A percentile compares a stretch with the other conserved stretches of the same genome.
These are phyloP conservation scores for Vanderwaltozyma verrucispora DNA, from an alignment of 805 yeast species.

Conservation along the genomic window DNA sequence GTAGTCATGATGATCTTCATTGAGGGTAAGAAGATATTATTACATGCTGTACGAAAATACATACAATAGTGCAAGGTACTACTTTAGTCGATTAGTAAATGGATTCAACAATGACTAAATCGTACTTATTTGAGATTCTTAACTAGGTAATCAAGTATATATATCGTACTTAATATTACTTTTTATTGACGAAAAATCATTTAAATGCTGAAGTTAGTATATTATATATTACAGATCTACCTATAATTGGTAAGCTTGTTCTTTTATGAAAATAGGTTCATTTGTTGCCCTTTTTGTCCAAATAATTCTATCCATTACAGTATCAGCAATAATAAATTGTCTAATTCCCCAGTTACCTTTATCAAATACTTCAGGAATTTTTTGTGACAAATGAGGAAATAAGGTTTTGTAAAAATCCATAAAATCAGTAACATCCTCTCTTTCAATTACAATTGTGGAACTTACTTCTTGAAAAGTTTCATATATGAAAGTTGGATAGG, in stretches of 20 bases:
- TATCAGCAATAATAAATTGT: constrained; percentile 37
- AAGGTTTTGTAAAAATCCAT: constrained; percentile 42
- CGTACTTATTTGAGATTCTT: too few species aligned
- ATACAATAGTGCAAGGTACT: too few species aligned
- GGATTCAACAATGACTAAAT: too few species aligned
- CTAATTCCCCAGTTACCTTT: constrained; percentile 37
- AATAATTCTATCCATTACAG: constrained; percentile 40
- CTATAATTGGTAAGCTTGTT: background rate
- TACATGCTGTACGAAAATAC: too few species aligned
- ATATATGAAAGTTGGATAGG: constrained; percentile 39
- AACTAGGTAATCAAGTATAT: too few species aligned
- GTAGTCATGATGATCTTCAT: too few species aligned
- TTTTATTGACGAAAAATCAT: too few species aligned
- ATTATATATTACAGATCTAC: too few species aligned
- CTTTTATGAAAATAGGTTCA: constrained; percentile 29
- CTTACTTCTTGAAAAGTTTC: constrained; percentile 31
- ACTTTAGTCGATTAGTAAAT: too few species aligned
- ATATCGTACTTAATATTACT: too few species aligned
- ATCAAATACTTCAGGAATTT: constrained; percentile 49
- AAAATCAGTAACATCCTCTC: constrained; percentile 47
- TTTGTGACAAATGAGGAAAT: constrained; percentile 37
- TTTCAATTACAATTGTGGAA: constrained; percentile 32
- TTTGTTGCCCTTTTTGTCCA: constrained; percentile 32
- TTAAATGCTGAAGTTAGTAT: too few species aligned
- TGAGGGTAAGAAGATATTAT: too few species aligned